Evolutionary conservation across 2,329 filamentous ascomycete species (phyloP).

Genomic region (Hypoxylon sp.): DNA sequence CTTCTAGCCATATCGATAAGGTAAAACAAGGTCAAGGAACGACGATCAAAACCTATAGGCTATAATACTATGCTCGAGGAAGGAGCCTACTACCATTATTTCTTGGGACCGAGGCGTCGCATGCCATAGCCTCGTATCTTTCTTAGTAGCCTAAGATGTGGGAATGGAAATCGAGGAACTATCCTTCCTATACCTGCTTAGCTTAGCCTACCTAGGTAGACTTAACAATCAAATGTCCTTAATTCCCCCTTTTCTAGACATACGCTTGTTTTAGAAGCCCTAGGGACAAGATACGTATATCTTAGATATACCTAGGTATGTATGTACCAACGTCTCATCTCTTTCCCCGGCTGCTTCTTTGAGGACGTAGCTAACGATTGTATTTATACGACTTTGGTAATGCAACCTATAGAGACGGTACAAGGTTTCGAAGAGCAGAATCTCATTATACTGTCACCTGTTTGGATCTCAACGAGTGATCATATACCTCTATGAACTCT

Average conservation of each 20-base stretch:
- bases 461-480: conserved; percentile 35
- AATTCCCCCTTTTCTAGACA: too few relatives aligned
- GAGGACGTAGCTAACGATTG: conserved; percentile 24
- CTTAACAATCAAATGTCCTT: too few relatives aligned
- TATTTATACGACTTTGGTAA: conserved; percentile 26
- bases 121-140: background rate
- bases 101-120: too few relatives aligned
- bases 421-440: conserved; percentile 15
- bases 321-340: too few relatives aligned
- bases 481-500: conserved; percentile 37
- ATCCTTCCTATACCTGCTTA: too few relatives aligned
- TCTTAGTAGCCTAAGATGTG: too few relatives aligned
- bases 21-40: too few relatives aligned
- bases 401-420: conserved; percentile 27
- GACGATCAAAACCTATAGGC: too few relatives aligned
- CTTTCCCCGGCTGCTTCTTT: background rate
- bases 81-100: background rate
- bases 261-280: too few relatives aligned
- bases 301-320: too few relatives aligned
- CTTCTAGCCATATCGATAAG: conserved; percentile 9
- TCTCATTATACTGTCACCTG: conserved; percentile 23
- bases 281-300: background rate
- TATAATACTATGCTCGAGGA: too few relatives aligned
- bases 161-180: too few relatives aligned
- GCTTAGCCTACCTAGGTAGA: background rate